Evolutionary conservation across 306 rosid species (phyloP), one percentile per base, ranked within the genome.

Genomic region (Acacia confusa): DNA sequence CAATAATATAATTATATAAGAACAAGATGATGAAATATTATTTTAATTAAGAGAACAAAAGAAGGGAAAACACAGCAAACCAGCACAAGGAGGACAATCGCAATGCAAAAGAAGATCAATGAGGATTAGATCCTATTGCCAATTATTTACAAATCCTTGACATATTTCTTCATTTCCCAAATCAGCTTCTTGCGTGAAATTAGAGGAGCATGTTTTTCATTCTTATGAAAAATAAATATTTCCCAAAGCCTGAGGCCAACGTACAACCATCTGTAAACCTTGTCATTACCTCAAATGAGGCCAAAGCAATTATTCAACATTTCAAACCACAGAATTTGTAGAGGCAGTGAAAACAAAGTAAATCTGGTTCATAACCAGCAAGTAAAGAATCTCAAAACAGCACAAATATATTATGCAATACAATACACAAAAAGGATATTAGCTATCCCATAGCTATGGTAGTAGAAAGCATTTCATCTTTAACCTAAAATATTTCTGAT

Each of bases 371-470:
- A 50, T 44, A 76, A 75, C 17, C 47, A 43, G 58, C 74, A 69
- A 64, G 50, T 63, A 52, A 44, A 79, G 66, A 79, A 79, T 60
- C 36, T 57, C 64, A 64, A 61, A 75, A 63, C 50, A 82, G 74
- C 63, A 30, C 52, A 63, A 78, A 44, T 72, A 71, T 53, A 27
- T 25, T 3, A 60, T 24, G 34, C 66, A 60, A 60, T 55, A 79
- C 66, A 60, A 60, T 55, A 79, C 32, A 74, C 50, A 0, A 16
- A 69, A 43, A 12, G 36, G 3, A 81, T 72, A 27, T 58, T 7
- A 17, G 53, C 71, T 53, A 60, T 63, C 17, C 67, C 76, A 45
- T 64, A 44, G 66, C n/a, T 77, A 5, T 45, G 65, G 64, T 20
- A 47, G 25, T 20, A 66, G 67, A 77, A 74, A 50, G 13, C 8